Percentiles rank a stretch among this genome's conserved stretches.
Evolutionary conservation across 805 yeast genomes (phyloP).

Genomic region (Yueomyces sinensis): DNA sequence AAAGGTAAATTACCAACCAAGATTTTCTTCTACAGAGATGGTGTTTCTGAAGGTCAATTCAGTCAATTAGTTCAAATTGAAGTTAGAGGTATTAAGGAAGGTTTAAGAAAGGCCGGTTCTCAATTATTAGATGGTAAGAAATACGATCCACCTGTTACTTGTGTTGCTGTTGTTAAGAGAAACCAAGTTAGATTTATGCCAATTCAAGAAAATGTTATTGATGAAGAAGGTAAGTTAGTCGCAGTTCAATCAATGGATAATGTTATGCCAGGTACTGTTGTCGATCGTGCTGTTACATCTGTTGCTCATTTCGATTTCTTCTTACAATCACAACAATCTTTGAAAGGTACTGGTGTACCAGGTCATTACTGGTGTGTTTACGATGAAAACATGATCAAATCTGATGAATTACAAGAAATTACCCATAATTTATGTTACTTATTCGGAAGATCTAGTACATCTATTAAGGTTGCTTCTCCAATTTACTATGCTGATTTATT

Average conservation of each 20-base stretch:
- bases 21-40: constrained; percentile 14
- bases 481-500: constrained; percentile 12
- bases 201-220: constrained; percentile 9
- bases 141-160: constrained; percentile 11
- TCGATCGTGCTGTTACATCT: constrained; percentile 14
- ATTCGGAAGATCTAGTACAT: constrained; percentile 13
- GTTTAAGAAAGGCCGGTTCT: constrained; percentile 6
- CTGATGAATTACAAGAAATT: constrained; percentile 12
- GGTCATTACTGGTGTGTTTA: constrained; percentile 16
- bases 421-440: constrained; percentile 11
- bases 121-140: constrained; percentile 2
- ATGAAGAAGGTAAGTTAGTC: constrained; percentile 8
- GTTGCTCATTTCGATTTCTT: constrained; percentile 15
- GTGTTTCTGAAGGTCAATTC: constrained; percentile 14
- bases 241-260: constrained; percentile 16
- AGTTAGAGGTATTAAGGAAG: constrained; percentile 10
- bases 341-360: constrained; percentile 16
- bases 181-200: constrained; percentile 15
- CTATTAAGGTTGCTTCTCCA: constrained; percentile 11
- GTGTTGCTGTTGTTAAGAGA: constrained; percentile 12
- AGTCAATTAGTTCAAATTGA: constrained; percentile 11
- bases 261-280: constrained; percentile 16
- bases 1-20: constrained; percentile 13
- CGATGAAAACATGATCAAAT: constrained; percentile 9
- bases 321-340: constrained; percentile 12